Base-by-base conservation (phyloP, 305 asterid species). In the Stenogyne calaminthoides region DNA sequence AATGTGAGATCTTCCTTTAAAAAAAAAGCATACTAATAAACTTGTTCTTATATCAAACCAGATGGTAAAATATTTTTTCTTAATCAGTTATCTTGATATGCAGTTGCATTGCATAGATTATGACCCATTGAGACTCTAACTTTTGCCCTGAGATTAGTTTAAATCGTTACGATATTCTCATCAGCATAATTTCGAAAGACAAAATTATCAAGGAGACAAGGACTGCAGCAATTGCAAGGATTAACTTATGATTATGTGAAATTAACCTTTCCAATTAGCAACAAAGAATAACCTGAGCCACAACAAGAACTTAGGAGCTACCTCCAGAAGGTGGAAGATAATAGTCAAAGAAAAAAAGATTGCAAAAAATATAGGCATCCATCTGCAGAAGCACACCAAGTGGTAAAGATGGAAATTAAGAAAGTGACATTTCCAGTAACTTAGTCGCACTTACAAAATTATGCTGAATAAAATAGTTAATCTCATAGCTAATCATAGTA, bases 1-100 rank as follows among this genome's bases (percentile, higher is more conserved):
- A 55, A 57, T 59, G 63, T 8, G 73, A 61, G 6, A 76, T 15
- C 34, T 44, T 60, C 27, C 6, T 69, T 68, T 46, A 14, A 61
- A 15, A 55, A 44, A 44, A 44, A 49, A 59, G 20, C 29, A 20
- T 25, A 22, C 25, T 3, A 8, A 49, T 32, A 42, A 42, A 5
- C 61, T 7, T n/a, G 40, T 20, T 18, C 12, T 18, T 27, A 39
- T 15, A 55, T 42, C 14, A 57, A 18, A 66, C 62, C 6, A 20
- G 9, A 63, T 69, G 42, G 49, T 37, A 36, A 25, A 47, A 52
- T 34, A 49, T 44, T 1, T 20, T 15, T 22, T 9, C 11, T 15
- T 46, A 25, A 46, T 27, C 25, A 25, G 44, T 46, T 44, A 46
- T 46, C 59, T 66, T 25, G 42, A 25, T 46, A 15, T 25, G 59